Conservation (phyloP, 2,329 filamentous ascomycete genomes). For the Pezicula neosporulosa region DNA sequence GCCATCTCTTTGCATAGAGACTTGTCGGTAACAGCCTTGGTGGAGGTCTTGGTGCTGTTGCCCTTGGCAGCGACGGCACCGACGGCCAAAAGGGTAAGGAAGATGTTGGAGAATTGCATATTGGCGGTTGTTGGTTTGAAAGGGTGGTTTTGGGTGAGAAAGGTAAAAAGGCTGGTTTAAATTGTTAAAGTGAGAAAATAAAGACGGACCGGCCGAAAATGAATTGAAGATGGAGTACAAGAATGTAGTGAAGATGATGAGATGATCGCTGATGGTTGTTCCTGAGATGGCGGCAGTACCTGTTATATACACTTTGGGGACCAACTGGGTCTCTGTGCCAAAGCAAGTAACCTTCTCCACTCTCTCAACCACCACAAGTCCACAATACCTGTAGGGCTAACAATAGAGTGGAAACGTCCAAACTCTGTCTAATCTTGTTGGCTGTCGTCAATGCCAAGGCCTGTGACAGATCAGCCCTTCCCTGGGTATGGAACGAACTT, state of each 20-base stretch:
- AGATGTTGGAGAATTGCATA: conserved; percentile 21
- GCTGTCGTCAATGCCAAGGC: no score
- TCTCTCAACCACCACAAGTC: neutral
- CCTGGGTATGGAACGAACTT: neutral
- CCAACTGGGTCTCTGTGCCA: neutral
- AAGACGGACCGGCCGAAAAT: conserved; percentile 21
- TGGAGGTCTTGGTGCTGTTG: conserved; percentile 24
- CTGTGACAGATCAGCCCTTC: neutral
- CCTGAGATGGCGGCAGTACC: neutral
- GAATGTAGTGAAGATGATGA: conserved; percentile 14
- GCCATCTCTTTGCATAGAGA: conserved; percentile 31
- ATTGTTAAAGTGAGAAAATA: conserved; percentile 1
- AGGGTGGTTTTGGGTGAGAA: conserved; percentile 5
- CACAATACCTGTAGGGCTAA: neutral
- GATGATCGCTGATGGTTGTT: conserved; percentile 15
- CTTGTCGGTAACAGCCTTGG: conserved; percentile 25
- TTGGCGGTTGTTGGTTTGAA: conserved; percentile 10
- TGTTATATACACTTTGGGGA: neutral
- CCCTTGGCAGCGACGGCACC: conserved; percentile 26
- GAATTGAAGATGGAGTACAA: conserved; percentile 1
- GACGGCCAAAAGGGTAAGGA: conserved; percentile 18
- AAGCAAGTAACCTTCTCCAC: neutral
- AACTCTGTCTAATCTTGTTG: neutral
- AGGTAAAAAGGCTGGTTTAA: conserved; percentile 4
- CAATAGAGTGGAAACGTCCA: neutral